Base-by-base conservation (phyloP, 1,284 basidiomycete genomes). In the Tetrapyrgos nigripes region DNA sequence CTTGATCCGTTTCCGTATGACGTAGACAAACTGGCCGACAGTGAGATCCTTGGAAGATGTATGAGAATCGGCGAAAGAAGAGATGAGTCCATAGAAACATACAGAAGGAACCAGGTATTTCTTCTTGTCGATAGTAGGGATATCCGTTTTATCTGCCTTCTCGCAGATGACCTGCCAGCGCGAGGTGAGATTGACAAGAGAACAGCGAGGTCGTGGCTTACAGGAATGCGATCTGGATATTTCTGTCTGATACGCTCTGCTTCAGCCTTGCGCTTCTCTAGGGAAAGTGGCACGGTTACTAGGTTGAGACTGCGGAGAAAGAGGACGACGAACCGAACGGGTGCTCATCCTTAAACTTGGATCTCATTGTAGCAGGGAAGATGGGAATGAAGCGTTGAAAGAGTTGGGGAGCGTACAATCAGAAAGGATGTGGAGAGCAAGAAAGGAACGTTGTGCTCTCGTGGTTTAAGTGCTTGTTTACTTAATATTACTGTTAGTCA, bases 261-360 rank as follows among this genome's bases (percentile, higher is more conserved):
- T 75, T 97, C 96, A 50, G 94, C 94, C 85, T 98, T 98, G 82
- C 96, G 93, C 82, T 98, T 98, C 87, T 98, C 96, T 97, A 75
- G 26, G 65, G 55, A n/a, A 54, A 59, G 57, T 57, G 54, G 53
- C 59, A 59, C 63, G 62, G 47, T 11, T 46, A 54, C 29, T 11
- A 47, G 43, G 61, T 63, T 59, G 57, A 64, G 66, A 73, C 65
- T 65, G 67, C 55, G 64, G 59, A 47, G 70, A 59, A 5, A 53
- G 60, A 46, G 63, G 61, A 61, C 66, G 35, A 82, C 74, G 63
- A 35, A 97, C 96, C 96, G 73, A 98, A 99, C 59, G 96, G 93
- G 78, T 99, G 97, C 82, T 99, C 97, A 79, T 98, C 97, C 88
- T 99, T 99, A 86, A 99, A 99, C 83, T 98, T 97, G 74, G 96